These are phyloP conservation scores for Alternaria gaisen DNA, from an alignment of 2,329 filamentous ascomycete species.

Conservation along the genomic window DNA sequence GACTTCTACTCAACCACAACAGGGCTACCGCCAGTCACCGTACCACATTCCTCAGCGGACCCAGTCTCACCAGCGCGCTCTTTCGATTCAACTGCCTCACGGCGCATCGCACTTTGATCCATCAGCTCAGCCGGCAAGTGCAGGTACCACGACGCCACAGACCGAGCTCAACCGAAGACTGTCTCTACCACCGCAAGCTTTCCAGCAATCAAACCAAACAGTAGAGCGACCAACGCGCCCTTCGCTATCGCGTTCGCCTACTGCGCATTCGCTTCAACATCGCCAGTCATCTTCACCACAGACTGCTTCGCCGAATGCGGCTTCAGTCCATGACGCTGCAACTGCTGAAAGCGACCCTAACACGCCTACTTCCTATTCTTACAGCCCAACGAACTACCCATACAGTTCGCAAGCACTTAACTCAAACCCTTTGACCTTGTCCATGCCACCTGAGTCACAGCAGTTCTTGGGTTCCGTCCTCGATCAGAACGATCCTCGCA, in stretches of 20 bases:
- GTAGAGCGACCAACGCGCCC: constrained; percentile 25
- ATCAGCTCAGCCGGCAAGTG: constrained; percentile 27
- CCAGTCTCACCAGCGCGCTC: constrained; percentile 53
- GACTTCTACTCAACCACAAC: constrained; percentile 34
- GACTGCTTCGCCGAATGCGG: constrained; percentile 28
- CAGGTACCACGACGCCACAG: constrained; percentile 29
- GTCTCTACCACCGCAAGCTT: constrained; percentile 53
- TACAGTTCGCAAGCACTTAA: constrained; percentile 41
- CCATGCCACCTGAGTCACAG: constrained; percentile 63
- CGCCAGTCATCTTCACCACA: constrained; percentile 34
- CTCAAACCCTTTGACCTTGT: constrained; percentile 58
- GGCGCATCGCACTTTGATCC: constrained; percentile 43
- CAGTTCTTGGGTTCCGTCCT: constrained; percentile 60
- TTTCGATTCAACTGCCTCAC: constrained; percentile 56
- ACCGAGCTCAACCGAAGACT: constrained; percentile 50
- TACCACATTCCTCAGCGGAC: constrained; percentile 56
- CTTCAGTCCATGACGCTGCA: constrained; percentile 36
- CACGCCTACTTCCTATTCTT: constrained; percentile 31
- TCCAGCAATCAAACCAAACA: constrained; percentile 31
- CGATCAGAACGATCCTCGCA: constrained; percentile 56
- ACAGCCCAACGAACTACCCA: constrained; percentile 35
- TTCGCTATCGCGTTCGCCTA: constrained; percentile 33
- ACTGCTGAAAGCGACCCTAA: constrained; percentile 30
- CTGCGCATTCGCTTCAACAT: constrained; percentile 30
- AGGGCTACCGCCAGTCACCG: constrained; percentile 54